These are phyloP conservation scores for Trichosporon coremiiforme DNA, from an alignment of 1,284 basidiomycete genomes.

Conservation along the genomic window DNA sequence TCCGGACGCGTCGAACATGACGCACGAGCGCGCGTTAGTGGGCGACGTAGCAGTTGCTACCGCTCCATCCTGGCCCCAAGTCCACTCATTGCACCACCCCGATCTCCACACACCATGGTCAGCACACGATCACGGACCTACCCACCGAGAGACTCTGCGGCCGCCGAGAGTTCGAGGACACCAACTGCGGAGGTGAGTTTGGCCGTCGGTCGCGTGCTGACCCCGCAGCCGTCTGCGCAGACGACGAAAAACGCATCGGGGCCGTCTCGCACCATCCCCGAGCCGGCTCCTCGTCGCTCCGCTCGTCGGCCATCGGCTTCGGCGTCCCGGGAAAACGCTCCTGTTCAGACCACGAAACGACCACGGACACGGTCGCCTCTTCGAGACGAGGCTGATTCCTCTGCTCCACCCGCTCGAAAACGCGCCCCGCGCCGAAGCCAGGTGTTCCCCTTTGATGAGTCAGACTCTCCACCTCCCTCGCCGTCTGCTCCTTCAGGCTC, in stretches of 20 bases:
- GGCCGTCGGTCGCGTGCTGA: background rate
- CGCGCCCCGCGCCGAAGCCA: background rate
- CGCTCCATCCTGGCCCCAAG: background rate
- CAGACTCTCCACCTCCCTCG: background rate
- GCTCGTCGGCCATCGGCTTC: no score
- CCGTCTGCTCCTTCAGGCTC: background rate
- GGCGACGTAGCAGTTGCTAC: background rate
- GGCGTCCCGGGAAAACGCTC: no score
- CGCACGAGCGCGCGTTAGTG: background rate
- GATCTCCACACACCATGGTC: background rate
- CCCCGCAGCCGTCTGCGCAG: background rate
- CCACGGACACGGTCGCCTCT: background rate
- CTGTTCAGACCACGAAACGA: background rate
- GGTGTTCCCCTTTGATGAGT: background rate
- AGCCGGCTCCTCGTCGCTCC: no score
- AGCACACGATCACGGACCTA: background rate
- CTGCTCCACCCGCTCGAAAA: background rate
- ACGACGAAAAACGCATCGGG: background rate
- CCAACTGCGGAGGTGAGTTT: background rate
- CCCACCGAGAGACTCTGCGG: background rate
- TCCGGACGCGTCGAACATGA: conserved; percentile 3
- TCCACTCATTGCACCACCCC: background rate
- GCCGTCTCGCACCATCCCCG: background rate
- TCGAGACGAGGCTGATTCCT: background rate
- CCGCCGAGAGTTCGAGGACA: background rate